Conservation (phyloP, 148 eudicot genomes). For the Rhododendron simsii region DNA sequence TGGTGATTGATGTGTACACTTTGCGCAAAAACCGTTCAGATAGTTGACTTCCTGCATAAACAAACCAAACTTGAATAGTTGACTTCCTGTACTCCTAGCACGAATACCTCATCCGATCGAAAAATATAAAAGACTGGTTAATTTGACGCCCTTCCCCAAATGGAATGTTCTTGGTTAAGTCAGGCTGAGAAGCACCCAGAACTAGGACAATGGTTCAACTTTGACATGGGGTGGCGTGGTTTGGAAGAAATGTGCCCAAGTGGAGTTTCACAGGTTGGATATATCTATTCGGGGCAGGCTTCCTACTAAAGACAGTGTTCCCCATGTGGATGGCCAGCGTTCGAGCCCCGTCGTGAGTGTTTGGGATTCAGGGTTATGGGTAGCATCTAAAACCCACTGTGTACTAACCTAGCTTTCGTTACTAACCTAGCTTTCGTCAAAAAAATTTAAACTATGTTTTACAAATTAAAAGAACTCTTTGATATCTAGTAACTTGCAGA, state of each 20-base stretch:
- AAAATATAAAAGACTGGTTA: not conserved
- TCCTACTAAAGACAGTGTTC: not conserved
- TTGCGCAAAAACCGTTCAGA: not conserved
- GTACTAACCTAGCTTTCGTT: too few species aligned
- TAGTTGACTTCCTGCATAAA: not conserved
- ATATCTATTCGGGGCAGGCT: not conserved
- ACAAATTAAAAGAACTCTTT: too few species aligned
- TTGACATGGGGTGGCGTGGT: conserved; percentile 1
- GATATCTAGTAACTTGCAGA: too few species aligned
- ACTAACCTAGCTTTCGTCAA: too few species aligned
- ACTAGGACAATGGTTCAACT: not conserved
- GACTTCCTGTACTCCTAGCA: not conserved
- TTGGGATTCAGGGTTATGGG: too few species aligned
- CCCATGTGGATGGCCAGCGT: too few species aligned
- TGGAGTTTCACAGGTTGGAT: not conserved
- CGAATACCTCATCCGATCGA: not conserved
- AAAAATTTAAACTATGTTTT: too few species aligned
- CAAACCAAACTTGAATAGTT: not conserved
- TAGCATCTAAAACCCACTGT: too few species aligned
- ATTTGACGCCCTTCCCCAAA: not conserved
- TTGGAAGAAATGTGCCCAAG: not conserved
- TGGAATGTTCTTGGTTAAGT: not conserved
- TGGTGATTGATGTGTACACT: not conserved
- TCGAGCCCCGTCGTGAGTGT: too few species aligned
- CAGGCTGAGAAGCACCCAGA: not conserved